These are phyloP conservation scores for Russula vinacea DNA, from an alignment of 768 basidiomycete species.

Conservation along the genomic window DNA sequence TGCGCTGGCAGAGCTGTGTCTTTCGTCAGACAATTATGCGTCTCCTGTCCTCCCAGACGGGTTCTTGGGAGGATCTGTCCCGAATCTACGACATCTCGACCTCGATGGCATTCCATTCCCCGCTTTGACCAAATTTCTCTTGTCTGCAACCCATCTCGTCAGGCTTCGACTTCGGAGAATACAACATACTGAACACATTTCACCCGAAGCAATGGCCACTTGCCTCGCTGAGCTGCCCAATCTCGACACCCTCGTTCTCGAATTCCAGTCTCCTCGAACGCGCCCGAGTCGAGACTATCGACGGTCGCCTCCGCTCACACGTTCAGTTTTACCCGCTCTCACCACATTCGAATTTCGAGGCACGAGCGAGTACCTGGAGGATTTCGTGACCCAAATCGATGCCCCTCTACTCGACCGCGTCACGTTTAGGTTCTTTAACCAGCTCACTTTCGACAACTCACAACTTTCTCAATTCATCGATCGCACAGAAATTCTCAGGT, in stretches of 20 bases:
- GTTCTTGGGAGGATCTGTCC: not conserved
- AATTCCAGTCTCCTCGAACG: not conserved
- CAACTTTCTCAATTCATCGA: not conserved
- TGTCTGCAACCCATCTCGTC: not conserved
- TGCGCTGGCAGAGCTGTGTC: not conserved
- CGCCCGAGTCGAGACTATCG: not conserved
- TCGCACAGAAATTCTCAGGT: not conserved
- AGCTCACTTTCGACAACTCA: not conserved
- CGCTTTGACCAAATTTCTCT: not conserved
- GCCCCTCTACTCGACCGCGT: not conserved
- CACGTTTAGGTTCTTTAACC: not conserved
- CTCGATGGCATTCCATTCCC: not conserved
- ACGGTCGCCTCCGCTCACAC: not conserved
- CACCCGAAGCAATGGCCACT: not conserved
- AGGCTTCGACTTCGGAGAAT: not conserved
- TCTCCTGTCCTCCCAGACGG: not conserved
- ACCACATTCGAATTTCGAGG: not conserved
- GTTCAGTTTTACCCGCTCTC: not conserved
- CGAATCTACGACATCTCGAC: not conserved
- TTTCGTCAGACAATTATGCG: not conserved
- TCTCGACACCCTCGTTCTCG: not conserved
- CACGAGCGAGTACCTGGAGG: not conserved
- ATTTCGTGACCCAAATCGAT: not conserved
- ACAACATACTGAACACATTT: not conserved
- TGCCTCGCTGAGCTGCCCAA: not conserved